These are phyloP conservation scores for Pythium insidiosum DNA, from an alignment of 352 stramenopile genomes.

Conservation along the genomic window DNA sequence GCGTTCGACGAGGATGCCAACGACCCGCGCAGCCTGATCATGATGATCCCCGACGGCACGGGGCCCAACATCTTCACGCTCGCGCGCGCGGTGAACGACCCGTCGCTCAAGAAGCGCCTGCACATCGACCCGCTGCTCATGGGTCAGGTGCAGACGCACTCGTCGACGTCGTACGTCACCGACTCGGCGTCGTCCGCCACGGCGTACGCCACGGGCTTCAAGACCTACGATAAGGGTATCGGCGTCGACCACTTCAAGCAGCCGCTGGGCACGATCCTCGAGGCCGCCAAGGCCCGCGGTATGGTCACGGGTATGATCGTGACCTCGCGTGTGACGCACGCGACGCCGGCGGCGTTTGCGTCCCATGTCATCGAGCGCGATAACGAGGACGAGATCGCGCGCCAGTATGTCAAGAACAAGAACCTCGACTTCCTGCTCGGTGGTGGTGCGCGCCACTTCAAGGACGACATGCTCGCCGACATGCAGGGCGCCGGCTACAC, in stretches of 20 bases:
- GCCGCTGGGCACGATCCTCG: constrained; percentile 50
- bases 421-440: constrained; percentile 60
- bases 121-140: constrained; percentile 52
- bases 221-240: constrained; percentile 56
- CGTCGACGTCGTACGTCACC: constrained; percentile 58
- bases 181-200: constrained; percentile 48
- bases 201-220: constrained; percentile 51
- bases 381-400: constrained; percentile 43
- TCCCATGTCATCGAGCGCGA: constrained; percentile 44
- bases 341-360: constrained; percentile 45
- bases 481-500: constrained; percentile 36
- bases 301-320: constrained; percentile 69
- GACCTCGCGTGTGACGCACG: constrained; percentile 54
- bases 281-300: constrained; percentile 46
- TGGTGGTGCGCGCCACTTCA: constrained; percentile 43
- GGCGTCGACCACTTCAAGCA: constrained; percentile 47
- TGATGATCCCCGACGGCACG: constrained; percentile 69
- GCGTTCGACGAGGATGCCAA: constrained; percentile 37
- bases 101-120: constrained; percentile 36
- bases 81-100: constrained; percentile 45
- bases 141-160: constrained; percentile 53
- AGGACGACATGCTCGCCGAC: constrained; percentile 31
- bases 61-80: constrained; percentile 57
- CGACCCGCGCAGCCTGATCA: constrained; percentile 42
- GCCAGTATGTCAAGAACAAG: constrained; percentile 57